phyloP scores from a whole-genome alignment of 2,329 filamentous ascomycete genomes.

The Ceratocystis papillata region DNA sequence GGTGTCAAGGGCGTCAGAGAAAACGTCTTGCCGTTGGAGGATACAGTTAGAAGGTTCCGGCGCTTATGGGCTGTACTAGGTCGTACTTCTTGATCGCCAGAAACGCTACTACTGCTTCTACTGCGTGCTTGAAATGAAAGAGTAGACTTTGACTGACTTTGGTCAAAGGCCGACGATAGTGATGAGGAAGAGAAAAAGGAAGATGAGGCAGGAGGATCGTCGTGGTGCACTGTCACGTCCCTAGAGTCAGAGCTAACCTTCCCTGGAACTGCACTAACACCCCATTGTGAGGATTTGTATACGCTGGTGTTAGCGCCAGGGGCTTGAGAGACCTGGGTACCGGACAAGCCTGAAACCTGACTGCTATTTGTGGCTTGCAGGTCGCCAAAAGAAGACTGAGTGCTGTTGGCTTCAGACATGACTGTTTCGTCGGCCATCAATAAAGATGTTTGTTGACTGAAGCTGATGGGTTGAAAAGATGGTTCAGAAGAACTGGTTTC shows the following conservation, averaged over 20 bases:
- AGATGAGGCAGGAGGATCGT: slow-evolving; percentile 23
- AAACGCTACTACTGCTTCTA: slow-evolving; percentile 4
- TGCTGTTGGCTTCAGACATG: slow-evolving; percentile 18
- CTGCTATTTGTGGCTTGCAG: background rate
- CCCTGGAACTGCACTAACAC: slow-evolving; percentile 13
- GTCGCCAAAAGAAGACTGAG: slow-evolving; percentile 14
- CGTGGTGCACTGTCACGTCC: background rate
- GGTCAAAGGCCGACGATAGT: slow-evolving; percentile 2
- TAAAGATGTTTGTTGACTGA: slow-evolving; percentile 18
- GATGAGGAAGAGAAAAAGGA: slow-evolving; percentile 18
- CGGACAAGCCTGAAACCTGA: slow-evolving; percentile 22
- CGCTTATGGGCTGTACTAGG: slow-evolving; percentile 26
- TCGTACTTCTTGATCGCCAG: slow-evolving; percentile 14
- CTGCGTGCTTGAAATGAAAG: slow-evolving; percentile 2
- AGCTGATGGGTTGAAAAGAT: slow-evolving; percentile 22
- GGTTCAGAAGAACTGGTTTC: slow-evolving; percentile 21
- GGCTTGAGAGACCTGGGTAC: slow-evolving; percentile 14
- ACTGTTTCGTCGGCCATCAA: slow-evolving; percentile 22
- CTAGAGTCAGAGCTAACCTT: slow-evolving; percentile 18
- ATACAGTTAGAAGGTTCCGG: slow-evolving; percentile 40
- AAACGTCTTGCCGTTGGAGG: slow-evolving; percentile 48
- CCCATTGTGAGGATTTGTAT: slow-evolving; percentile 13
- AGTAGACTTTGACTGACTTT: slow-evolving; percentile 17
- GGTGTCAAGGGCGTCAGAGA: slow-evolving; percentile 36
- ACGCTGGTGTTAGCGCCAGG: slow-evolving; percentile 13